These are phyloP conservation scores for Botrytis paeoniae DNA, from an alignment of 2,329 filamentous ascomycete genomes.

Conservation along the genomic window DNA sequence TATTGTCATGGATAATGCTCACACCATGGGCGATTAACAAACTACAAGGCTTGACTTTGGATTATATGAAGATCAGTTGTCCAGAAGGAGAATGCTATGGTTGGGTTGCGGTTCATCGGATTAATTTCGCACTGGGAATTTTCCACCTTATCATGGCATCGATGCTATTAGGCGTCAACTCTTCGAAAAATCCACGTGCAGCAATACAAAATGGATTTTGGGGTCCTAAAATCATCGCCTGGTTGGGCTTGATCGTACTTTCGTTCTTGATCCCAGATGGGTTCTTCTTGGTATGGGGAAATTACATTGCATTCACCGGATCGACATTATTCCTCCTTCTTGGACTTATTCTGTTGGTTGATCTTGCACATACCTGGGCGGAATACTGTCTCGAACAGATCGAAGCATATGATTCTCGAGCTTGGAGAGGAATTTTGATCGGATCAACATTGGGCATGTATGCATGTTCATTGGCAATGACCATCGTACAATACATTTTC, in stretches of 20 bases:
- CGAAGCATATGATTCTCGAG: slow-evolving; percentile 77
- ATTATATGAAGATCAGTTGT: slow-evolving; percentile 95
- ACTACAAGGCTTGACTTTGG: slow-evolving; percentile 83
- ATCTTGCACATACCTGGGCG: slow-evolving; percentile 94
- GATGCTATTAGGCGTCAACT: slow-evolving; percentile 80
- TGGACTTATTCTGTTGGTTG: slow-evolving; percentile 86
- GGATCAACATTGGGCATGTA: slow-evolving; percentile 95
- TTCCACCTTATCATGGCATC: slow-evolving; percentile 87
- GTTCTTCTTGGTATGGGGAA: slow-evolving; percentile 95
- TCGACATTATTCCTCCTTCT: slow-evolving; percentile 93
- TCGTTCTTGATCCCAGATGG: slow-evolving; percentile 94
- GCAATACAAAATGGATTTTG: slow-evolving; percentile 97
- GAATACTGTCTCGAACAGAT: slow-evolving; percentile 95
- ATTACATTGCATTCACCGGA: slow-evolving; percentile 83
- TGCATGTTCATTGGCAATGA: slow-evolving; percentile 85
- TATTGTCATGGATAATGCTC: slow-evolving; percentile 98
- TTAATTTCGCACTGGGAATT: slow-evolving; percentile 94
- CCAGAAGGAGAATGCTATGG: slow-evolving; percentile 88
- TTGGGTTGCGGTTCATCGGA: slow-evolving; percentile 93
- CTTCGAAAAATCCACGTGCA: slow-evolving; percentile 82
- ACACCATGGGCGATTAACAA: slow-evolving; percentile 98
- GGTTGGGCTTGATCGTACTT: slow-evolving; percentile 81
- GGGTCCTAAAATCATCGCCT: slow-evolving; percentile 91
- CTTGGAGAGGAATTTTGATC: slow-evolving; percentile 85
- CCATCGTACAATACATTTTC: slow-evolving; percentile 94